phyloP scores from a whole-genome alignment of 768 basidiomycete species.

The Tephrocybe sp. region DNA sequence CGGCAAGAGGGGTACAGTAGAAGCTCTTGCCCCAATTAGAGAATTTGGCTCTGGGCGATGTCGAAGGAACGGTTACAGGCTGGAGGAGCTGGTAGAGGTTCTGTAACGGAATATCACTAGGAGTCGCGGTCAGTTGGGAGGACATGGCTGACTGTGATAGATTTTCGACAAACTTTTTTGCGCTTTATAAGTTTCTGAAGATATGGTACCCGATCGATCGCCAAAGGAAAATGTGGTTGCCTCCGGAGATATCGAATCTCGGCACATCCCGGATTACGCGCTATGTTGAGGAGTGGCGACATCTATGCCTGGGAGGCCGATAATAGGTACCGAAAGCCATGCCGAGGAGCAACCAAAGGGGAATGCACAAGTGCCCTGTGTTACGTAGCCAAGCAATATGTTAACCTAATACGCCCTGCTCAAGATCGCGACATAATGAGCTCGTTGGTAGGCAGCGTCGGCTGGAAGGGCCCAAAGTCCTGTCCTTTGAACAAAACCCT shows the following conservation, averaged over 20 bases:
- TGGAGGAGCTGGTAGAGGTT: slow-evolving; percentile 53
- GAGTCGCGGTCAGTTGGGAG: slow-evolving; percentile 31
- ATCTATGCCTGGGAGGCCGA: slow-evolving; percentile 13
- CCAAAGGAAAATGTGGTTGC: slow-evolving; percentile 12
- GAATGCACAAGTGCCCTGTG: too few species aligned
- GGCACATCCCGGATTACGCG: slow-evolving; percentile 28
- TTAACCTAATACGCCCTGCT: too few species aligned
- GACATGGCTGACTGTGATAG: slow-evolving; percentile 32
- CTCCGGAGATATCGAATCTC: slow-evolving; percentile 20
- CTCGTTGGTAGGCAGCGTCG: slow-evolving; percentile 3
- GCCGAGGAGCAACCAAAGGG: slow-evolving; percentile 6
- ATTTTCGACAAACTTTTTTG: slow-evolving; percentile 29
- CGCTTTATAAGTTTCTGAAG: slow-evolving; percentile 36
- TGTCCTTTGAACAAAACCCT: background rate
- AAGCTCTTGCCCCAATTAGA: slow-evolving; percentile 89
- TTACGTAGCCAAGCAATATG: background rate
- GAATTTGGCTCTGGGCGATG: slow-evolving; percentile 48
- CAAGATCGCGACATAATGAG: too few species aligned
- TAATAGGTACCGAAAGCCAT: slow-evolving; percentile 19
- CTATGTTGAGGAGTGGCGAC: slow-evolving; percentile 3
- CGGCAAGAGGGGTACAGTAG: slow-evolving; percentile 59
- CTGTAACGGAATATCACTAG: slow-evolving; percentile 40
- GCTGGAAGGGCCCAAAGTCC: slow-evolving; percentile 5
- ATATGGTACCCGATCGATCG: slow-evolving; percentile 30
- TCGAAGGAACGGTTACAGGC: slow-evolving; percentile 51